A percentile compares a stretch with the other conserved stretches of the same genome.
Evolutionary conservation across 2,329 filamentous ascomycete species (phyloP).

Genomic region (Xylaria sp.): DNA sequence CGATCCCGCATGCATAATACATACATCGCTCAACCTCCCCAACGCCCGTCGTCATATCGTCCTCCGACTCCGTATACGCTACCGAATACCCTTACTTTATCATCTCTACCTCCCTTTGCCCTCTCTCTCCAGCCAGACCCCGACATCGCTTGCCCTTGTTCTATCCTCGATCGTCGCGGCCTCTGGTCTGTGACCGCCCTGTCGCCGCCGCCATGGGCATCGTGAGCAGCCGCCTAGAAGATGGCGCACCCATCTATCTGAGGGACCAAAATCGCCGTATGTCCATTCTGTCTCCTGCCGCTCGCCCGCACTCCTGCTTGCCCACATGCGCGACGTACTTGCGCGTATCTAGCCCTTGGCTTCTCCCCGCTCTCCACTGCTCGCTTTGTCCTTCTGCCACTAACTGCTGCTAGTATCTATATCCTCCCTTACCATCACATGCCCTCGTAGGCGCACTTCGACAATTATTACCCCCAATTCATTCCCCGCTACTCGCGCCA

Average conservation of each 20-base stretch:
- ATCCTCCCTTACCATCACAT: slow-evolving; percentile 81
- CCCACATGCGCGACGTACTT: slow-evolving; percentile 22
- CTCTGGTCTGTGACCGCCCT: slow-evolving; percentile 37
- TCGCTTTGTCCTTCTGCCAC: neutral
- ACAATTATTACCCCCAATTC: slow-evolving; percentile 82
- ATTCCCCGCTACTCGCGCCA: slow-evolving; percentile 82
- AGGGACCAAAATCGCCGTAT: slow-evolving; percentile 89
- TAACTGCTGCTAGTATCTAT: slow-evolving; percentile 72
- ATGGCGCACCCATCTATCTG: slow-evolving; percentile 79
- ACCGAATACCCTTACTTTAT: slow-evolving; percentile 2
- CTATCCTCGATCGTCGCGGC: slow-evolving; percentile 30
- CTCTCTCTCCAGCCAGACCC: slow-evolving; percentile 15
- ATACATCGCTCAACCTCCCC: slow-evolving; percentile 28
- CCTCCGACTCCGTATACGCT: slow-evolving; percentile 8
- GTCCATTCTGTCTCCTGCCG: slow-evolving; percentile 39
- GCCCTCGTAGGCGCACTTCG: slow-evolving; percentile 76
- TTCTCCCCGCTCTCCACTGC: neutral
- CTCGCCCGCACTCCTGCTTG: neutral
- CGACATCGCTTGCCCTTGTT: slow-evolving; percentile 12
- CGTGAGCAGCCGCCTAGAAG: slow-evolving; percentile 86
- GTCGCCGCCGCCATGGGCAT: slow-evolving; percentile 73
- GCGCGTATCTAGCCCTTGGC: slow-evolving; percentile 15
- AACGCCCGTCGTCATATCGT: slow-evolving; percentile 32
- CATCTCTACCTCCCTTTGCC: slow-evolving; percentile 8
- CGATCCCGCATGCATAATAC: slow-evolving; percentile 33